Base-by-base conservation (phyloP, 2,329 filamentous ascomycete species). In the Coniochaeta sp. region DNA sequence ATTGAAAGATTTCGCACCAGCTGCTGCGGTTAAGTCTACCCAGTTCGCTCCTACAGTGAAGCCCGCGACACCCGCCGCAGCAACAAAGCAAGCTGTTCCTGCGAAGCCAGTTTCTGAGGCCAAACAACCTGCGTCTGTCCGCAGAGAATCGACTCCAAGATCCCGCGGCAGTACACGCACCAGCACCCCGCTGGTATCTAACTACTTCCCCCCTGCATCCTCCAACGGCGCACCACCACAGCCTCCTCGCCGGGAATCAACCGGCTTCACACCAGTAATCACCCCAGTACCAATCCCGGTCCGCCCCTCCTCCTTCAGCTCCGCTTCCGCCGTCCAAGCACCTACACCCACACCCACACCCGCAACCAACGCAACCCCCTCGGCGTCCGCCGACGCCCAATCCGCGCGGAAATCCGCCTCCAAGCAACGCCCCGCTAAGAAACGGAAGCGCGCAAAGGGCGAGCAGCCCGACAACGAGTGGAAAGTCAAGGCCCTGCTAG, bases 401-500 rank as follows among this genome's bases (percentile, higher is more conserved):
- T 13, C 18, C n/a, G 18, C 8, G 18, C 22, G 9, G 13, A 4
- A 18, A 42, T 22, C 20, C 20, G n/a, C 38, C 20, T 14, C 9
- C 4, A 24, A 26, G 12, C 22, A 42, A 10, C 38, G 38, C 38
- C 8, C 20, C 4, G 6, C 20, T 6, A 42, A 26, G 22, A 42
- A 42, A 24, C 33, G 57, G 52, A 55, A 42, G 50, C 60, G 6
- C 53, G 57, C 4, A 59, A 56, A 62, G 18, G 59, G 59, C 10
- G 53, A 57, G 50, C 57, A 58, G 31, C 50, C 60, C 0, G 59
- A 64, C 3, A 56, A 59, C 3, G 61, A 63, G 24, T 78, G 71
- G 65, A 68, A 72, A 12, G 73, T 79, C 1, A 66, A 76, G 42
- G 61, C 67, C 2, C 62, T 79, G 1, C 71, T 75, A 53, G 72